phyloP scores from a whole-genome alignment of 768 basidiomycete species.

The Mycena galopus region DNA sequence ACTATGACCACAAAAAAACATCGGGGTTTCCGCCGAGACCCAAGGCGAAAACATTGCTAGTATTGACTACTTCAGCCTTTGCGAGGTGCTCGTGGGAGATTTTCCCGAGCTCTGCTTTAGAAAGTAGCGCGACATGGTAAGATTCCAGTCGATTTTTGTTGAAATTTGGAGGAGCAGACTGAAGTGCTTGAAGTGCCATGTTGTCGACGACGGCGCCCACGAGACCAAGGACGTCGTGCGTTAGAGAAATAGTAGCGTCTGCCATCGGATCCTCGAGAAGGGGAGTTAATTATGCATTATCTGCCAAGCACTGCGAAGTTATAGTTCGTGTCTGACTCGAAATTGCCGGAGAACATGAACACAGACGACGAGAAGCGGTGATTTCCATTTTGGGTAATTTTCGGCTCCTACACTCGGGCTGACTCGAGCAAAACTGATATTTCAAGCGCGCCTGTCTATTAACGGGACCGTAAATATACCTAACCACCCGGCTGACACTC shows the following conservation, averaged over 20 bases:
- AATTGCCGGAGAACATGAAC: not conserved
- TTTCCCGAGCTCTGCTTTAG: conserved; percentile 24
- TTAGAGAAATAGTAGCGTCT: not conserved
- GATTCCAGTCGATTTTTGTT: not conserved
- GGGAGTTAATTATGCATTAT: too few relatives aligned
- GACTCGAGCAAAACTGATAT: too few relatives aligned
- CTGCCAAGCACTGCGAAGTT: too few relatives aligned
- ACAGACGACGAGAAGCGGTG: not conserved
- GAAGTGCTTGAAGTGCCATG: conserved; percentile 15
- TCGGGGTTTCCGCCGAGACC: conserved; percentile 55
- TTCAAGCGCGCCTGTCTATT: too few relatives aligned
- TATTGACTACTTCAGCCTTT: conserved; percentile 19
- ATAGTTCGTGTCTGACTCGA: not conserved
- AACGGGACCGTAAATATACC: too few relatives aligned
- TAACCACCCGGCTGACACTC: too few relatives aligned
- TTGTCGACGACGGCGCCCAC: conserved; percentile 20
- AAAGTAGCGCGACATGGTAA: conserved; percentile 15
- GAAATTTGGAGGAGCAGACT: conserved; percentile 9
- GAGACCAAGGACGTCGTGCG: conserved; percentile 12
- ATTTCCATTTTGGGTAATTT: not conserved
- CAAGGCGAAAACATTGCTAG: conserved; percentile 47
- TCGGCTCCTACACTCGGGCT: not conserved
- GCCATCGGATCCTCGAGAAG: too few relatives aligned
- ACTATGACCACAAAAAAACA: conserved; percentile 65
- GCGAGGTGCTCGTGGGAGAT: conserved; percentile 33